phyloP scores from a whole-genome alignment of 1,284 basidiomycete genomes.

The Anthracocystis walkeri region DNA sequence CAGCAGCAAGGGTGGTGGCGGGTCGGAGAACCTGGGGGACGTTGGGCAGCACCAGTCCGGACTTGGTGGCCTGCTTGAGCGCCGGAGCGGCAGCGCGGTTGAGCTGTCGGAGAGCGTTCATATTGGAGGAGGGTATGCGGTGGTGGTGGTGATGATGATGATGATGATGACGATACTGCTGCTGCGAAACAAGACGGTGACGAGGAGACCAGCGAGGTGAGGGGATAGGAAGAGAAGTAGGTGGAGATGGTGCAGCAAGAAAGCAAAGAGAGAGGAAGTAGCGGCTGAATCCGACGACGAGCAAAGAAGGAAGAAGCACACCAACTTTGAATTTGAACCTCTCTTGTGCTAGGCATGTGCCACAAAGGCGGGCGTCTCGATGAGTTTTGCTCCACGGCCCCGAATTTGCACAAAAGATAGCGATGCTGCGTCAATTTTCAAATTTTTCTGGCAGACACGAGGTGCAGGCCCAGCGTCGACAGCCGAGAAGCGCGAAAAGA shows the following conservation, averaged over 20 bases:
- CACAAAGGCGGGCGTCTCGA: background rate
- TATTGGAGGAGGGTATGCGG: constrained; percentile 10
- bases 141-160: constrained; percentile 5
- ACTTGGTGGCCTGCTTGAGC: constrained; percentile 53
- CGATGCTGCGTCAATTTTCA: background rate
- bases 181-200: constrained; percentile 5
- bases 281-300: background rate
- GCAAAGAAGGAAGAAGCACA: constrained; percentile 3
- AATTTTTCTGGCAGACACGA: too few relatives aligned
- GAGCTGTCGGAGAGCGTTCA: constrained; percentile 55
- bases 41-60: constrained; percentile 51
- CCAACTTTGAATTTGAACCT: background rate
- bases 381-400: background rate
- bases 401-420: constrained; percentile 7
- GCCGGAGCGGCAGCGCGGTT: constrained; percentile 52
- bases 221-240: constrained; percentile 19
- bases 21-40: constrained; percentile 55
- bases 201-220: constrained; percentile 18
- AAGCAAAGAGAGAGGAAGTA: background rate
- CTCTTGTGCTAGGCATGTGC: background rate
- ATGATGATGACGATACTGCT: constrained; percentile 35
- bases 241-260: constrained; percentile 2
- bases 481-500: background rate
- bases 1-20: constrained; percentile 83
- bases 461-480: too few relatives aligned